Evolutionary conservation across 2,329 filamentous ascomycete genomes (phyloP).

Genomic region (Emmonsiellopsis sp.): DNA sequence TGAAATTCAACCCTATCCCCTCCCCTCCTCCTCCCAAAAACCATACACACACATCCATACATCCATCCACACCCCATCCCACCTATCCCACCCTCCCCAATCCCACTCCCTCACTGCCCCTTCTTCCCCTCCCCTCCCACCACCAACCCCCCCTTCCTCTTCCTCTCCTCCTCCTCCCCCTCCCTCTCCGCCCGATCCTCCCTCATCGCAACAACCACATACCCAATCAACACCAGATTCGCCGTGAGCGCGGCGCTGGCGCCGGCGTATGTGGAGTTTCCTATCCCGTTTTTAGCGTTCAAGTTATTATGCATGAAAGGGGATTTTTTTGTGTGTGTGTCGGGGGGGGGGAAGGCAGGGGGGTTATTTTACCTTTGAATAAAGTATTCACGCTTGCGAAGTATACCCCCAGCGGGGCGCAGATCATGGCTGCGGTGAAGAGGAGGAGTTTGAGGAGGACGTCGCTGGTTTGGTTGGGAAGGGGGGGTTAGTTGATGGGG

Average conservation of each 20-base stretch:
- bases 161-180: slow-evolving; percentile 48
- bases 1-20: too few relatives aligned
- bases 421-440: slow-evolving; percentile 88
- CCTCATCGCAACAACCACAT: slow-evolving; percentile 81
- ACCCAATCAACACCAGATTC: slow-evolving; percentile 83
- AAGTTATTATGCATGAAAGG: too few relatives aligned
- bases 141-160: slow-evolving; percentile 49
- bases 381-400: slow-evolving; percentile 69
- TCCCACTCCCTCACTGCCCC: slow-evolving; percentile 24
- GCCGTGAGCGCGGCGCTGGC: slow-evolving; percentile 79
- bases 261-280: slow-evolving; percentile 81
- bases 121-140: slow-evolving; percentile 46
- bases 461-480: slow-evolving; percentile 42
- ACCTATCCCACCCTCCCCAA: not conserved
- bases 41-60: not conserved
- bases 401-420: slow-evolving; percentile 78
- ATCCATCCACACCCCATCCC: not conserved
- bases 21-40: too few relatives aligned
- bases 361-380: slow-evolving; percentile 58
- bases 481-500: not conserved
- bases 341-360: not conserved
- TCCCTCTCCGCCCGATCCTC: slow-evolving; percentile 71
- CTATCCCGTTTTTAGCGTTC: slow-evolving; percentile 46
- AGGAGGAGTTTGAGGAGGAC: slow-evolving; percentile 84
- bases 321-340: too few relatives aligned